A percentile compares a stretch with the other conserved stretches of the same genome.
Conservation (phyloP, 805 yeast species). For the Suhomyces sp. region DNA sequence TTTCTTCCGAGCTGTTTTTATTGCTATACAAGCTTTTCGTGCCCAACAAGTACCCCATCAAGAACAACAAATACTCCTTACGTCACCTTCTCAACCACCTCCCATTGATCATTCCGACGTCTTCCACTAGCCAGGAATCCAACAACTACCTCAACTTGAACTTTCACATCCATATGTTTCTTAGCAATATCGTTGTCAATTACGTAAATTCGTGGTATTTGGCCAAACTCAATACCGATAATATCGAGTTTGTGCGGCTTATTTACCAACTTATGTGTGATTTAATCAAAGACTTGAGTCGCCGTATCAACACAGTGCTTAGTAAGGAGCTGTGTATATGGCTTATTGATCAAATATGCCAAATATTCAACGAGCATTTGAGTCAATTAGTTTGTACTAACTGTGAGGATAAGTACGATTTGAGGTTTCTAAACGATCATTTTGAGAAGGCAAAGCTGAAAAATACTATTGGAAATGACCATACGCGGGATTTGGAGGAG, state of each 20-base stretch:
- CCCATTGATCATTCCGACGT: conserved; percentile 24
- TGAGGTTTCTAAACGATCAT: conserved; percentile 1
- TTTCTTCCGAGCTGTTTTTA: conserved; percentile 29
- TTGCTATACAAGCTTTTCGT: conserved; percentile 32
- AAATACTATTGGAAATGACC: background rate
- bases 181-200: conserved; percentile 24
- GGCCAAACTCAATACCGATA: conserved; percentile 28
- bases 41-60: conserved; percentile 31
- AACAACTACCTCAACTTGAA: conserved; percentile 18
- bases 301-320: conserved; percentile 12
- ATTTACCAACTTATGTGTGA: conserved; percentile 25
- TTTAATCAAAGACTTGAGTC: conserved; percentile 21
- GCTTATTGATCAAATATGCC: conserved; percentile 22
- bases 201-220: conserved; percentile 15
- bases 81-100: conserved; percentile 25
- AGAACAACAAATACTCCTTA: conserved; percentile 25
- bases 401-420: background rate
- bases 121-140: conserved; percentile 9
- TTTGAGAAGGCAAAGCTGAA: background rate
- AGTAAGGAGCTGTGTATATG: conserved; percentile 10
- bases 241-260: conserved; percentile 24
- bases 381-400: conserved; percentile 12
- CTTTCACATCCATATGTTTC: conserved; percentile 35
- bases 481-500: background rate
- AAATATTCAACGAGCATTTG: conserved; percentile 22